Conservation (phyloP, 2,329 filamentous ascomycete species). For the Cadophora luteo-olivacea region DNA sequence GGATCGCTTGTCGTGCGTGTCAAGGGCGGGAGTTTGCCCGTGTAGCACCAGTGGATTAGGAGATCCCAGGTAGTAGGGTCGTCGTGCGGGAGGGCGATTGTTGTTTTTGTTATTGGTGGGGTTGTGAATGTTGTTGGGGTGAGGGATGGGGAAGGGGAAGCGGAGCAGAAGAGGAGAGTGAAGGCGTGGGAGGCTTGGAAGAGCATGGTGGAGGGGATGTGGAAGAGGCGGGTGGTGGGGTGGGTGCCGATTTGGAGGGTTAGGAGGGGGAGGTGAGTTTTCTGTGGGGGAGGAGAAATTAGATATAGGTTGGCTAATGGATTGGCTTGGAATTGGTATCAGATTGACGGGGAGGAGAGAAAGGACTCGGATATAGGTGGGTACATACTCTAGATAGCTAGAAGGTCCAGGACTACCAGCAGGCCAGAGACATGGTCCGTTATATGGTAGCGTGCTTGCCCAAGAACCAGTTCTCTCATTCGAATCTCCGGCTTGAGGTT, state of each 20-base stretch:
- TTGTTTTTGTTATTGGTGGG: not conserved
- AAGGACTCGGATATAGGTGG: no score
- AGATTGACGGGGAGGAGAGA: no score
- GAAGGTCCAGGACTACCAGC: not conserved
- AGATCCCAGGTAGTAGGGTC: not conserved
- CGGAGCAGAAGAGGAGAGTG: conserved; percentile 20
- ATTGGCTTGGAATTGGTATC: no score
- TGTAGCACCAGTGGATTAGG: conserved; percentile 8
- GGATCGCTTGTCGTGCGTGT: not conserved
- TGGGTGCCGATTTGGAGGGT: not conserved
- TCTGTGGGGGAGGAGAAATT: not conserved
- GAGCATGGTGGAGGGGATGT: conserved; percentile 25
- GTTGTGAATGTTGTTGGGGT: not conserved
- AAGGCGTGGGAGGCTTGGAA: conserved; percentile 23
- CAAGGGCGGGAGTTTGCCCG: not conserved
- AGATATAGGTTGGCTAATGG: no score
- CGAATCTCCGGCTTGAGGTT: not conserved
- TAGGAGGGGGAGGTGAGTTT: conserved; percentile 13
- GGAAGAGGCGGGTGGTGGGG: conserved; percentile 1
- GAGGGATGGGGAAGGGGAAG: not conserved
- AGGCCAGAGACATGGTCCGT: conserved; percentile 3
- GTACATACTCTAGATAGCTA: not conserved
- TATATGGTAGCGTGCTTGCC: conserved; percentile 2
- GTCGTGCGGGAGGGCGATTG: not conserved
- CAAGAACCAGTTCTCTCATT: not conserved